Base-by-base conservation (phyloP, 2,329 filamentous ascomycete species). In the Aspergillus sp. region DNA sequence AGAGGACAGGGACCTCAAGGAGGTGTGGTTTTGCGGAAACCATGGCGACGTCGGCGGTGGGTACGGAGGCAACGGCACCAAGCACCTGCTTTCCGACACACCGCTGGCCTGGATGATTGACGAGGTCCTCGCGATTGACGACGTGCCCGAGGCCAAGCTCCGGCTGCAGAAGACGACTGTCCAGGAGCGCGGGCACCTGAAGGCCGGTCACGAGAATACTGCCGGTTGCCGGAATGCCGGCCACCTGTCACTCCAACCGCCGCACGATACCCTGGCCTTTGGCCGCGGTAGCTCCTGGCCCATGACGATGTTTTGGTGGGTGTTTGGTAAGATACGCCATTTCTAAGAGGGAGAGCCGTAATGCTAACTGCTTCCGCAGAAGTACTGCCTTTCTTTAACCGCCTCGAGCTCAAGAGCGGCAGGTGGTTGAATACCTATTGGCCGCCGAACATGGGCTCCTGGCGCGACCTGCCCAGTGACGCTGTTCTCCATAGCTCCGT, bases 21-120 rank as follows among this genome's bases (percentile, higher is more conserved):
- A 89, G 47, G 73, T 88, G 2, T 63, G 57, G 47, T 89, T 89
- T 44, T 66, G 82, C 0, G 83, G 83, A 1, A 75, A 77, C 4
- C 83, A 89, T 39, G 80, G 72, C 2, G 82, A 86, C 40, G 73
- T 86, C 13, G 82, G 82, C 0, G 82, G 82, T 6, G 82, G 82
- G 1, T 86, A n/a, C n/a, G n/a, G n/a, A n/a, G n/a, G n/a, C n/a
- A n/a, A n/a, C n/a, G n/a, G n/a, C n/a, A n/a, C n/a, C n/a, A 47
- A 45, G 20, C 45, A 51, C 37, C 42, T 52, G 5, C 33, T 72
- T 51, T 71, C 67, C 15, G 68, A 72, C 37, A 60, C 71, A 13
- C 61, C 69, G 2, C 52, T 72, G 1, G 61, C 61, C 6, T 72
- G 69, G 69, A 72, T 72, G 69, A 63, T 72, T 24, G 58, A 61